Evolutionary conservation across 2,329 filamentous ascomycete species (phyloP).

Genomic region (Scopulariopsis brevicaulis): DNA sequence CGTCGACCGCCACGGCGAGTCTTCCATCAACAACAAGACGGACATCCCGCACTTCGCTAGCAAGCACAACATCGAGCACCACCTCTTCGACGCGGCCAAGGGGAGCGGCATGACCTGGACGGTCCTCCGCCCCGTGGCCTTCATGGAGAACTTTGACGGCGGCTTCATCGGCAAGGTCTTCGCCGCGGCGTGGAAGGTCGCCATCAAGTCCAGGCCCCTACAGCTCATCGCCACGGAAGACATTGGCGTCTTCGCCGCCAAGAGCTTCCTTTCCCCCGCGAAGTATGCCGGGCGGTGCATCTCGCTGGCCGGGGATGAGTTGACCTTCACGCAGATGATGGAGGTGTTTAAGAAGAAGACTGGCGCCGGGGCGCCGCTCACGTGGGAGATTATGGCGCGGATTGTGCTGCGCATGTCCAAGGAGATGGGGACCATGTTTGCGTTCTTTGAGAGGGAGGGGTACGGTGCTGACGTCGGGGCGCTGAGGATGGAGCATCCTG

Average conservation of each 20-base stretch:
- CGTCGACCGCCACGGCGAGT: slow-evolving; percentile 70
- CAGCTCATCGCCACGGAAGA: slow-evolving; percentile 39
- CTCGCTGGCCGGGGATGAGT: slow-evolving; percentile 28
- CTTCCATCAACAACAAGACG: slow-evolving; percentile 54
- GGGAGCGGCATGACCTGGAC: slow-evolving; percentile 19
- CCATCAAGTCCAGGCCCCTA: slow-evolving; percentile 26
- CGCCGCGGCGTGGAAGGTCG: slow-evolving; percentile 28
- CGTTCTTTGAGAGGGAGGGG: slow-evolving; percentile 22
- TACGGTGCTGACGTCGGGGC: slow-evolving; percentile 20
- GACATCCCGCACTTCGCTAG: slow-evolving; percentile 81
- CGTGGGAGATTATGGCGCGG: slow-evolving; percentile 16
- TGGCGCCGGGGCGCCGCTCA: slow-evolving; percentile 16
- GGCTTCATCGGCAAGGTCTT: slow-evolving; percentile 40
- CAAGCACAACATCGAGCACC: slow-evolving; percentile 88
- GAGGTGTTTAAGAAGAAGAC: slow-evolving; percentile 18
- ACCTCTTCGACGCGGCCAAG: slow-evolving; percentile 58
- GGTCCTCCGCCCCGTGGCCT: slow-evolving; percentile 24
- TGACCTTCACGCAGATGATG: slow-evolving; percentile 18
- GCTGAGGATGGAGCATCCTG: slow-evolving; percentile 15
- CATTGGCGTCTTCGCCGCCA: slow-evolving; percentile 34
- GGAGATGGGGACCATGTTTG: slow-evolving; percentile 23
- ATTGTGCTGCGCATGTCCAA: slow-evolving; percentile 15
- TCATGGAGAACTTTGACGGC: slow-evolving; percentile 30
- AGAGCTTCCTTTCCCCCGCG: slow-evolving; percentile 32
- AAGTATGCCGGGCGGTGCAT: slow-evolving; percentile 37